Base-by-base conservation (phyloP, 768 basidiomycete genomes). In the Kwoniella newhampshirensis region DNA sequence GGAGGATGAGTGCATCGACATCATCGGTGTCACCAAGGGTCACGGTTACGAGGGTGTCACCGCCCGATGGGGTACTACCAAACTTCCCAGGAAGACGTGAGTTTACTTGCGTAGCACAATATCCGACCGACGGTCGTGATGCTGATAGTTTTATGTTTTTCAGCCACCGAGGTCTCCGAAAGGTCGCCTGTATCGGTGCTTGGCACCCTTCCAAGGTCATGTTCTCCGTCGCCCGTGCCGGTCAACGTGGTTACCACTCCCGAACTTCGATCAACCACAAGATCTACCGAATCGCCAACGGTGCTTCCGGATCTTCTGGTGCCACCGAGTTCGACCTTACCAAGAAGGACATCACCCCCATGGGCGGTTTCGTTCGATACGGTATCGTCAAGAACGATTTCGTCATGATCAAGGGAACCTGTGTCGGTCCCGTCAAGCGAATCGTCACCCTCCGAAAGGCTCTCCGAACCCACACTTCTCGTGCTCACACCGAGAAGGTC, bases 221-320 rank as follows among this genome's bases (percentile, higher is more conserved):
- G 94, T 98, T 91, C 86, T 93, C 92, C n/a, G 96, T 99, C 71
- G 96, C 93, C 60, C 93, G 96, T 83, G 93, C 96, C 68, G 96
- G 96, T 89, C 94, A 97, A 88, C 89, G 78, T 70, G 90, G 82
- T 57, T 74, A 71, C 73, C 92, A 97, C 66, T 72, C 77, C 81
- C 51, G 66, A 46, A 66, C 62, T 39, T 57, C 54, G 53, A 60
- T 63, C 46, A 66, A 67, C 69, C 54, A 67, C 46, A 63, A 59
- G 72, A 69, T 75, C 71, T 98, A 96, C 85, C 88, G 96, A 67
- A 84, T 99, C 66, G 92, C 89, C 64, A 80, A 84, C 63, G 91
- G 86, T 54, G 63, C 78, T 25, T 89, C 93, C 71, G 84, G 85
- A 13, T 81, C 77, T 57, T 93, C 91, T 68, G 96, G 91, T 13